These are phyloP conservation scores for Metarhizium humberi DNA, from an alignment of 2,329 filamentous ascomycete species.

Conservation along the genomic window DNA sequence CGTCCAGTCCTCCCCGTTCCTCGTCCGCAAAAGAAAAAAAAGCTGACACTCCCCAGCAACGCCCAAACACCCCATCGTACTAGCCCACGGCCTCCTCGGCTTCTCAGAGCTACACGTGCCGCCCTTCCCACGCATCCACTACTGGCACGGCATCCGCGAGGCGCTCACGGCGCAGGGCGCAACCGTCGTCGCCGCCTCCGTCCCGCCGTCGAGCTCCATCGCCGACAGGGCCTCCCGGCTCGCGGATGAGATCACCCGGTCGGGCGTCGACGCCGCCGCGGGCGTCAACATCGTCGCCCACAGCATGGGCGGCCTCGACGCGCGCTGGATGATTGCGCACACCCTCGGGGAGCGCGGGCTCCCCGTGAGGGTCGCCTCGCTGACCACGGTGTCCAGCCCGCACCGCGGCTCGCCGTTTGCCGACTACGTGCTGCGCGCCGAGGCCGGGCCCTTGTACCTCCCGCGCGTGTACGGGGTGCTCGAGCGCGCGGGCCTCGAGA, in stretches of 20 bases:
- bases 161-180: constrained; percentile 44
- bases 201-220: constrained; percentile 53
- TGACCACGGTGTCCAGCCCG: constrained; percentile 47
- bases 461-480: constrained; percentile 46
- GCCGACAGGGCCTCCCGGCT: constrained; percentile 50
- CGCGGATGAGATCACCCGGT: constrained; percentile 35
- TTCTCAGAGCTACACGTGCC: constrained; percentile 48
- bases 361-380: constrained; percentile 34
- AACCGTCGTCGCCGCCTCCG: constrained; percentile 49
- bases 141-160: constrained; percentile 56
- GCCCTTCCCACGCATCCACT: constrained; percentile 46
- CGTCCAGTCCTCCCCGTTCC: neutral
- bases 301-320: constrained; percentile 57
- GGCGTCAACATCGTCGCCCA: constrained; percentile 70
- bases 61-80: constrained; percentile 52
- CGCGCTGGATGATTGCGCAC: constrained; percentile 54
- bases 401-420: constrained; percentile 47
- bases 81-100: constrained; percentile 56
- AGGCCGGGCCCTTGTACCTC: constrained; percentile 31
- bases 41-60: constrained; percentile 27
- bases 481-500: constrained; percentile 42
- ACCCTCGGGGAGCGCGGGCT: constrained; percentile 29
- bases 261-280: constrained; percentile 15
- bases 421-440: constrained; percentile 37
- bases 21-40: neutral